Conservation (phyloP, 306 rosid genomes). For the Sophora flavescens region DNA sequence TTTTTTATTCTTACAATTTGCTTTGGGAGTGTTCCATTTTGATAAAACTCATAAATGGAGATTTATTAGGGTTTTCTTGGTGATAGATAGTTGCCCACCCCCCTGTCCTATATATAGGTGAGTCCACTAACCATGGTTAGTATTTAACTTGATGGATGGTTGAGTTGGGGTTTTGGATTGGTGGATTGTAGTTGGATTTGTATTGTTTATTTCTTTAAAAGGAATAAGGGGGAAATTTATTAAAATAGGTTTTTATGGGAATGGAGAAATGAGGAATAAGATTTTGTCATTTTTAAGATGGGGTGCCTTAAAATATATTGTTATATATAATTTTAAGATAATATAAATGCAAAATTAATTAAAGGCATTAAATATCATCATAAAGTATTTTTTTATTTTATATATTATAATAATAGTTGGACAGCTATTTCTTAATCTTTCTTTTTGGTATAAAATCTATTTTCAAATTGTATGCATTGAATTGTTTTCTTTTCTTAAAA, state of each 20-base stretch:
- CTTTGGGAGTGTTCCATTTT: constrained; percentile 33
- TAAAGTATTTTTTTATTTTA: neutral
- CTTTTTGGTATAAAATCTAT: neutral
- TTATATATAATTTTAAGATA: constrained; percentile 2
- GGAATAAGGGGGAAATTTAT: neutral
- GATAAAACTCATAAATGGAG: constrained; percentile 30
- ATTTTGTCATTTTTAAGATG: constrained; percentile 18
- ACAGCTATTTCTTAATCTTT: neutral
- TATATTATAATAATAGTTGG: neutral
- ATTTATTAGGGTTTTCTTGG: constrained; percentile 42
- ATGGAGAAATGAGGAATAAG: neutral
- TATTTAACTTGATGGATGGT: constrained; percentile 47
- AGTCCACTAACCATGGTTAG: constrained; percentile 54
- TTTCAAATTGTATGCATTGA: neutral
- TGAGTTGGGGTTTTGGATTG: constrained; percentile 41
- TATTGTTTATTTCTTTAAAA: neutral
- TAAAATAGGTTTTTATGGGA: neutral
- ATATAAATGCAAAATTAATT: neutral
- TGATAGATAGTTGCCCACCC: neutral
- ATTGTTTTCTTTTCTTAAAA: neutral
- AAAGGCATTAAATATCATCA: neutral
- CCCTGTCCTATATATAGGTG: constrained; percentile 30
- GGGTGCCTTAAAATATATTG: constrained; percentile 5
- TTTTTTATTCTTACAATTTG: neutral
- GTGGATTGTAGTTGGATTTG: constrained; percentile 5